Base-by-base conservation (phyloP, 108 stramenopile genomes). In the Discostella pseudostelligera region DNA sequence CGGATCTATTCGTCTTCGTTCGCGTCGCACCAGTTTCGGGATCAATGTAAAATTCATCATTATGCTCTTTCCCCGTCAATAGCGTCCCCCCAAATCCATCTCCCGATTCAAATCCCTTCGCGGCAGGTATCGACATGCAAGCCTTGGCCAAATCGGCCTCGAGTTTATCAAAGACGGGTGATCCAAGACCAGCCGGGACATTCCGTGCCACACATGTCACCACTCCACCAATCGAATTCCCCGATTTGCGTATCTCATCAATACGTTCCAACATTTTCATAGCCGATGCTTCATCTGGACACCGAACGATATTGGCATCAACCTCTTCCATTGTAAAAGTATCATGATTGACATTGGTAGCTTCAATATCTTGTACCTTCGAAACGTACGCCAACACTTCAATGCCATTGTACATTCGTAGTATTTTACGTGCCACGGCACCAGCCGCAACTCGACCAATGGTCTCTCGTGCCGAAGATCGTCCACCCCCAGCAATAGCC, bases 101-200 rank as follows among this genome's bases (percentile, higher is more conserved):
- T 21, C 99, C 99, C 17, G 96, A 93, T 78, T 99, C 99, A 70
- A 99, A 99, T 39, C 99, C 99, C 81, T 99, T 99, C 56, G 97
- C 94, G 26, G 97, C 99, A 44, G 99, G 99, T 67, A 99, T 93
- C 22, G 95, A 96, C 96, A 99, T 89, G 81, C 97, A 97, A 19
- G 97, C 99, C 89, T 99, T 98, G 62, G 99, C 99, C 45, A 99
- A 80, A 56, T 97, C 95, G 16, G 99, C 99, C 69, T 99, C 99
- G 24, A 98, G 82, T 78, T 99, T 99, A 82, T 99, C 99, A 77
- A 99, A 99, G 19, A 96, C 97, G 2, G 99, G 99, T 19, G 89
- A 75, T 25, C 99, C 99, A 8, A 97, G 68, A 21, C 99, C 97
- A 7, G 96, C 87, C 5, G 97, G 97, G 19, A 99, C 97, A 76